Evolutionary conservation across 1,139 yeast species (phyloP).

Genomic region (Hyphopichia khmerensis): DNA sequence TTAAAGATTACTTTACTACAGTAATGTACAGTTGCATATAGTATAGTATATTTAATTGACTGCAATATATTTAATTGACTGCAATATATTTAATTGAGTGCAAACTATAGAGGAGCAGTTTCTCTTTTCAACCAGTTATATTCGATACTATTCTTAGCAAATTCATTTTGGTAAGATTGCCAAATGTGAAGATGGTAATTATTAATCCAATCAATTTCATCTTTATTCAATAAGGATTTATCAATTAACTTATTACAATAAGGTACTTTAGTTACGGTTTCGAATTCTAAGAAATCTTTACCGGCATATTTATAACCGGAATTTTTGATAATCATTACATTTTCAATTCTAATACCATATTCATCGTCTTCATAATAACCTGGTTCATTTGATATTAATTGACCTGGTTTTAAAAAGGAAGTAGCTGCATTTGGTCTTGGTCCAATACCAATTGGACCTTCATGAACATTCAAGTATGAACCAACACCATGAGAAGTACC

Average conservation of each 20-base stretch:
- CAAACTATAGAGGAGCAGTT: slow-evolving; percentile 42
- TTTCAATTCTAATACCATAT: slow-evolving; percentile 92
- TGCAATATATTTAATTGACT: too few species aligned
- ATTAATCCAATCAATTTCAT: slow-evolving; percentile 70
- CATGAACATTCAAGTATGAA: slow-evolving; percentile 88
- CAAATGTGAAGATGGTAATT: slow-evolving; percentile 64
- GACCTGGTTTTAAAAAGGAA: slow-evolving; percentile 62
- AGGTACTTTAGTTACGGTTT: slow-evolving; percentile 89
- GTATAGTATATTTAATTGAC: too few species aligned
- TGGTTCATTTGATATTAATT: slow-evolving; percentile 89
- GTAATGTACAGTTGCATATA: too few species aligned
- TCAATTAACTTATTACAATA: slow-evolving; percentile 72
- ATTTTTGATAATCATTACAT: slow-evolving; percentile 65
- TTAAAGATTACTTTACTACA: too few species aligned
- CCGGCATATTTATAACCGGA: slow-evolving; percentile 46
- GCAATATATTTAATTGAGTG: too few species aligned
- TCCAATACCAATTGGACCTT: slow-evolving; percentile 94
- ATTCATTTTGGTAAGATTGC: slow-evolving; percentile 49
- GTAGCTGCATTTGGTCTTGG: slow-evolving; percentile 51
- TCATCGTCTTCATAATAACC: slow-evolving; percentile 92
- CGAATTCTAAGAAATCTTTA: slow-evolving; percentile 67
- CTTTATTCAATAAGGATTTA: slow-evolving; percentile 49
- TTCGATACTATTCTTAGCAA: slow-evolving; percentile 51
- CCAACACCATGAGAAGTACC: slow-evolving; percentile 99
- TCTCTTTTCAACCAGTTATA: slow-evolving; percentile 77